Evolutionary conservation across 805 yeast genomes (phyloP), one percentile per base, ranked within the genome.

Genomic region (Yamadazyma laniorum): DNA sequence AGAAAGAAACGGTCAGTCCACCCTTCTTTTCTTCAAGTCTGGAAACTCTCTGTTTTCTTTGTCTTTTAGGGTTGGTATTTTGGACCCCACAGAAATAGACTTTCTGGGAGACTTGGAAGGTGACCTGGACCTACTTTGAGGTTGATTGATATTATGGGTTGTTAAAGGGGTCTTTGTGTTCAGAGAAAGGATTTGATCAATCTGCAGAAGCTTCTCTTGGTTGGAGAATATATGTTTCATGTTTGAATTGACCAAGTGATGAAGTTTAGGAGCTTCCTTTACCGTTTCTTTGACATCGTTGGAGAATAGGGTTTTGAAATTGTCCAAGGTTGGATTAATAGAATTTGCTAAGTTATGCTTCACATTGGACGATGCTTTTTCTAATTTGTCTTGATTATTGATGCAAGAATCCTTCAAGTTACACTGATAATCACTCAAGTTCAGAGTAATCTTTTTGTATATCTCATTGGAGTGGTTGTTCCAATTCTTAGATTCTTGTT

Each of bases 1-100:
- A n/a, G n/a, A n/a, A n/a, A n/a, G n/a, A n/a, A n/a, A n/a, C n/a
- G n/a, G n/a, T n/a, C n/a, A n/a, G n/a, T n/a, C n/a, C n/a, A n/a
- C n/a, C n/a, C 40, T 41, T 33, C 48, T 38, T 28, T 42, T 43
- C 29, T 50, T 50, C 15, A 34, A 17, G 17, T 40, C 47, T 6
- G 26, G 13, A 16, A 26, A 12, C 9, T n/a, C 18, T 9, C n/a
- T 11, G 23, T 40, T 43, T 21, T 42, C 44, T 28, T 42, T 44
- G 19, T 41, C 45, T 34, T 16, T 33, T 26, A 38, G 23, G 14
- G 30, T 23, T 22, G 45, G 35, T 33, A 40, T 35, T n/a, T 37
- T 34, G 17, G 35, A 27, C 8, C 14, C 18, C n/a, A 11, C 18
- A 28, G n/a, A 21, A 6, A 21, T 21, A 9, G 37, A 34, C 22